Percentiles rank a stretch among this genome's conserved stretches.
Conservation (phyloP, 2,329 filamentous ascomycete species). For the Cryphonectria carpinicola region DNA sequence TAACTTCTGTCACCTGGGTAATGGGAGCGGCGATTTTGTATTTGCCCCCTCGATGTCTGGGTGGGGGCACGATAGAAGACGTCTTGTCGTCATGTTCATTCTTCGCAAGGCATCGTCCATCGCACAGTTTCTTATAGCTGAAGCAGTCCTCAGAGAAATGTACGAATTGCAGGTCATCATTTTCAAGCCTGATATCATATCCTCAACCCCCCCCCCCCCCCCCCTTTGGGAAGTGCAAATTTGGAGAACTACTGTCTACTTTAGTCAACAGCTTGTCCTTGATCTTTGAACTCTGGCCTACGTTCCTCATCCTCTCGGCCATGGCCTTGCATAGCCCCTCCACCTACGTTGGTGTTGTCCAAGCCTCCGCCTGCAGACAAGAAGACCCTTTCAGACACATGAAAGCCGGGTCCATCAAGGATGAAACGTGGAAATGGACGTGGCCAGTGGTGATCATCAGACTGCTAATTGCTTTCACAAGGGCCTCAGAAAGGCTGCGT, state of each 20-base stretch:
- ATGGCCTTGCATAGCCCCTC: not conserved
- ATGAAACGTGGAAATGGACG: not conserved
- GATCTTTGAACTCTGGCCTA: not conserved
- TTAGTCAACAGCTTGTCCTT: not conserved
- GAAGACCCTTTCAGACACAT: no score
- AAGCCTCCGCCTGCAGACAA: no score
- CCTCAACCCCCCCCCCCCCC: no score
- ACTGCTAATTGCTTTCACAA: not conserved
- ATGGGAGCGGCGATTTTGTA: not conserved
- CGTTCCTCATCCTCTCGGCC: not conserved
- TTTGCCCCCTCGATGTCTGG: not conserved
- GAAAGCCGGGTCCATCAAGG: not conserved
- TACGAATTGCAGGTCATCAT: not conserved
- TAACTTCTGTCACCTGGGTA: not conserved
- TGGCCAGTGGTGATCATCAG: not conserved
- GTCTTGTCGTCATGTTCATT: not conserved
- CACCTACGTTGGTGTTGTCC: no score
- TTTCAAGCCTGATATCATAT: not conserved
- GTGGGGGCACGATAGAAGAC: not conserved
- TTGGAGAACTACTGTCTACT: not conserved
- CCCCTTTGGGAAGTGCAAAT: not conserved
- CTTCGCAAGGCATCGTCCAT: not conserved
- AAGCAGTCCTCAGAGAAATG: not conserved
- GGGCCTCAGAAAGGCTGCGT: not conserved
- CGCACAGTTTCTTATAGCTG: not conserved